Percentiles rank a stretch among this genome's conserved stretches.
phyloP scores from a whole-genome alignment of 139 green algal species.

The Coelastrella sp. region DNA sequence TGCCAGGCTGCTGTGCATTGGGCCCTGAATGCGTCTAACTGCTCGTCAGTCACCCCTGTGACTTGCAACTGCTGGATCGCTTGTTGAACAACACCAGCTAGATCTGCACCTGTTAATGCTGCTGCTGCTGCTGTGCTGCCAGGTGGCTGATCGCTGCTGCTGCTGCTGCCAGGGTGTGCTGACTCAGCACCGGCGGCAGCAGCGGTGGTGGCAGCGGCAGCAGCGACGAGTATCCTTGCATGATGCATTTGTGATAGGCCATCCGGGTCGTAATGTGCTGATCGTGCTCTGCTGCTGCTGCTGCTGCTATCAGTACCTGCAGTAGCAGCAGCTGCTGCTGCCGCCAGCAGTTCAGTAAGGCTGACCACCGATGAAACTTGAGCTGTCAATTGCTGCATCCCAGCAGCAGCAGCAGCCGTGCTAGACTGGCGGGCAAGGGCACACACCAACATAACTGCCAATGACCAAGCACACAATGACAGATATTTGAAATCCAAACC shows the following conservation, averaged over 20 bases:
- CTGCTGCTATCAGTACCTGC: background rate
- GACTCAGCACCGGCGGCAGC: background rate
- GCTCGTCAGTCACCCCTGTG: background rate
- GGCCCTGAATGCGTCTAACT: background rate
- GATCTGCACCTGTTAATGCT: background rate
- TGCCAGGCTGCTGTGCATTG: background rate
- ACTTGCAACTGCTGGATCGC: background rate
- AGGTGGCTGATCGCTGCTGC: background rate
- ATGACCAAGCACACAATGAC: conserved; percentile 19
- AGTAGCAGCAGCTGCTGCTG: conserved; percentile 3
- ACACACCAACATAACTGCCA: conserved; percentile 27
- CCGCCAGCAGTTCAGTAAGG: background rate
- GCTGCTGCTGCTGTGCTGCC: background rate
- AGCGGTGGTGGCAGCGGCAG: background rate
- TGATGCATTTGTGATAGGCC: conserved; percentile 26
- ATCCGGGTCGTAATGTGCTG: background rate
- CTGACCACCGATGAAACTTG: background rate
- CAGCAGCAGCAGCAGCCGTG: background rate
- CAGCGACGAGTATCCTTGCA: background rate
- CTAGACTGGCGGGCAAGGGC: background rate
- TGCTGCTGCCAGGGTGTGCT: background rate
- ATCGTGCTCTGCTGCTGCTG: background rate
- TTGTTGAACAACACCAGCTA: background rate
- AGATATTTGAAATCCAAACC: background rate
- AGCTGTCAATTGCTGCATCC: background rate